Evolutionary conservation across 805 yeast species (phyloP), one percentile per base, ranked within the genome.

Genomic region (Cyberlindnera bimundalis): DNA sequence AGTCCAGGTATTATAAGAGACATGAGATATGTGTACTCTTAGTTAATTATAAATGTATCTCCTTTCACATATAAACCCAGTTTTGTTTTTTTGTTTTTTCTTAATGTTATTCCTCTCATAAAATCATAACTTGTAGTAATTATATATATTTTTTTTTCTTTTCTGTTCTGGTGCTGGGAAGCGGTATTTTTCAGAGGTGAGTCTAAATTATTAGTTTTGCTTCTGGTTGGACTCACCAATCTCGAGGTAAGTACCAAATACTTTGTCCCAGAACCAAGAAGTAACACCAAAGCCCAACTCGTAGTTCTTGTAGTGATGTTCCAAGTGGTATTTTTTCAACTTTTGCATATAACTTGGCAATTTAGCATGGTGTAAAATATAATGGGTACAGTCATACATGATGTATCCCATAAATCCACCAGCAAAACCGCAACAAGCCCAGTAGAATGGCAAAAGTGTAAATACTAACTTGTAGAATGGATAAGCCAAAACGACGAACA

Each of bases 201-300:
- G 6, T 21, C 24, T 11, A 12, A 28, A 28, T 28, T 5, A 6
- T 40, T 28, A 45, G 35, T 37, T 40, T 38, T 40, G 43, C 42
- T 46, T 46, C 45, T 54, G 54, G 14, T 39, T 31, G 7, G 41
- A 45, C 6, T 40, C 49, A 43, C 61, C 61, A 48, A 54, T 37
- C 29, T 75, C 72, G 55, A 88, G 70, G 50, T 79, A 82, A 29
- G 98, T 91, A 43, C 84, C 86, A 62, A 93, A 93, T 10, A 93
- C 86, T 20, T 67, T 74, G 64, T 93, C 99, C 99, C 99, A 93
- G 66, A 87, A 87, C 66, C 78, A 80, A 47, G 89, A 76, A 23
- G 98, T 88, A 48, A 93, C 98, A 52, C 99, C 99, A 54, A 90
- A 93, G 1, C 98, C 99, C 53, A 90, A 68, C 65, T 95, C 96